These are phyloP conservation scores for Thymus quinquecostatus DNA, from an alignment of 257 asterid species.

Conservation along the genomic window DNA sequence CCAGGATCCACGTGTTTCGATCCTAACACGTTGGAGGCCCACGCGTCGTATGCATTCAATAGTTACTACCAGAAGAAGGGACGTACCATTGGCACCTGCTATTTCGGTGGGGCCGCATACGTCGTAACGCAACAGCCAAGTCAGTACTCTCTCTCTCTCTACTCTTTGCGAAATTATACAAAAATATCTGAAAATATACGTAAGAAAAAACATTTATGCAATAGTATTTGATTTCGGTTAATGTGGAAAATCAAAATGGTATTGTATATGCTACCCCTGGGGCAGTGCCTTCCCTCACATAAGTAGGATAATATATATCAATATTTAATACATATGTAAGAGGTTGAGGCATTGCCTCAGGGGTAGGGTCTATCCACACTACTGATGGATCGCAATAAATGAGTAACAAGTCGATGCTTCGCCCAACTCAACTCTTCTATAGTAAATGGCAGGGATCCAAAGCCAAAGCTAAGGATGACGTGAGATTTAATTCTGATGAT, in stretches of 20 bases:
- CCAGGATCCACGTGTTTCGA: constrained; percentile 90
- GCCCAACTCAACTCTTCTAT: no score
- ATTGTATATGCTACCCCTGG: no score
- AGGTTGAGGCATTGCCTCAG: no score
- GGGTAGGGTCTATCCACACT: neutral
- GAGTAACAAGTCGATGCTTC: no score
- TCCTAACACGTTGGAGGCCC: constrained; percentile 87
- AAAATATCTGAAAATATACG: no score
- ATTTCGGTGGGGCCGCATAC: constrained; percentile 84
- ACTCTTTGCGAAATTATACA: neutral
- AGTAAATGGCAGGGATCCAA: neutral
- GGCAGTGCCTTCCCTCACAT: no score
- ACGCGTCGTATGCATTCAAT: constrained; percentile 90
- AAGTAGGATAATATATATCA: no score
- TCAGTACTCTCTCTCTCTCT: constrained; percentile 38
- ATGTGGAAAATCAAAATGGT: no score
- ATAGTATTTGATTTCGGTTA: no score
- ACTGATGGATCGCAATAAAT: neutral
- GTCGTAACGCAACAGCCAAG: constrained; percentile 74
- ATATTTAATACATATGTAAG: no score
- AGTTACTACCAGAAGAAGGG: constrained; percentile 84
- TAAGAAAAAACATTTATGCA: no score
- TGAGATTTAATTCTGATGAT: no score
- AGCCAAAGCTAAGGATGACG: neutral
- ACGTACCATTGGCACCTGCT: constrained; percentile 76